A percentile compares a stretch with the other conserved stretches of the same genome.
Conservation (phyloP, 2,329 filamentous ascomycete species). For the Phaeosphaeriaceae sp. region DNA sequence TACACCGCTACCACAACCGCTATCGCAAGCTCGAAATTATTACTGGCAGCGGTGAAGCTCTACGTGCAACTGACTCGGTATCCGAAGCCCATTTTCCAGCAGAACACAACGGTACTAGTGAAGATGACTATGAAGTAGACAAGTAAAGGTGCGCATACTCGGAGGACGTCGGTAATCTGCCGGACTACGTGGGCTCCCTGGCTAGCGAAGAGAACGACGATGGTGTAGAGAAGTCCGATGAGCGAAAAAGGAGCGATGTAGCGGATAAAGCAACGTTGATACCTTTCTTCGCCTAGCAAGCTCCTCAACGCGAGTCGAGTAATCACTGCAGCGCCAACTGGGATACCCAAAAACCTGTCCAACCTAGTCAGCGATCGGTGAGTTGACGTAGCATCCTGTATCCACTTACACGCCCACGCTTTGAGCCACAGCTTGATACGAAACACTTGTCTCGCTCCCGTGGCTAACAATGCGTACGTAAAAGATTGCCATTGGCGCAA, state of each 20-base stretch:
- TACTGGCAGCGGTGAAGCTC: conserved; percentile 88
- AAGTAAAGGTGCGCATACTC: conserved; percentile 79
- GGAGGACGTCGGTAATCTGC: conserved; percentile 81
- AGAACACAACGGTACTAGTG: conserved; percentile 67
- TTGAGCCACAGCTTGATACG: conserved; percentile 74
- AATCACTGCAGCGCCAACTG: conserved; percentile 77
- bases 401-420: conserved; percentile 69
- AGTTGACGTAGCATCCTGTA: too few species aligned
- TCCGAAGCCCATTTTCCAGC: conserved; percentile 71
- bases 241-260: conserved; percentile 76
- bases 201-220: conserved; percentile 82
- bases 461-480: conserved; percentile 71
- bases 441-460: conserved; percentile 51
- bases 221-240: conserved; percentile 85
- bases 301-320: conserved; percentile 70
- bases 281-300: conserved; percentile 64
- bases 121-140: conserved; percentile 84
- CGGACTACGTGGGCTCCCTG: conserved; percentile 82
- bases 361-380: too few species aligned
- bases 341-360: conserved; percentile 73
- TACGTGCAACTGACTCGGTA: conserved; percentile 76
- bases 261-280: conserved; percentile 72
- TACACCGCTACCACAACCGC: conserved; percentile 84
- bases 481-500: conserved; percentile 56
- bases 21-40: conserved; percentile 92